These are phyloP conservation scores for Plasmodium gaboni DNA, from an alignment of 169 alveolate genomes.

Conservation along the genomic window DNA sequence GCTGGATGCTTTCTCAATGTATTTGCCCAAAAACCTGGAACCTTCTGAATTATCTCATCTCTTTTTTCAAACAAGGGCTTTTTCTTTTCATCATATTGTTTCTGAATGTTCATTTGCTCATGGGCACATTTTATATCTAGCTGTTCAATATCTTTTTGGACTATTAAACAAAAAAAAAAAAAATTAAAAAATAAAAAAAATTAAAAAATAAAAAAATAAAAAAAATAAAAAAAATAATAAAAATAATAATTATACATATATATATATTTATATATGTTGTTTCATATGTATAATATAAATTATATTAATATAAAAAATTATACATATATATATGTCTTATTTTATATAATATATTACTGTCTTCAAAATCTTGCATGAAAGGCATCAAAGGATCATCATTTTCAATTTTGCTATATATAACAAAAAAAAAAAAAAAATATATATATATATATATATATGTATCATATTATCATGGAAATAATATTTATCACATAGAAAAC, in stretches of 20 bases:
- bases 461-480: not conserved
- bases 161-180: constrained; percentile 22
- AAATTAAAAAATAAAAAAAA: not conserved
- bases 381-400: constrained; percentile 74
- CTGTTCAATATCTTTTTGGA: constrained; percentile 85
- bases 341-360: constrained; percentile 32
- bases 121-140: constrained; percentile 92
- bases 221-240: not conserved
- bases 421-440: not conserved
- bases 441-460: not conserved
- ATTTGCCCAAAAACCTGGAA: constrained; percentile 92
- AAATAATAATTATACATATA: not conserved
- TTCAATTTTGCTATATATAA: constrained; percentile 57
- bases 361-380: constrained; percentile 74
- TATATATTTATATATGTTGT: not conserved
- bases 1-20: constrained; percentile 91
- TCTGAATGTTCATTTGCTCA: constrained; percentile 91
- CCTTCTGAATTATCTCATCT: constrained; percentile 87
- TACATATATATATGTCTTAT: not conserved
- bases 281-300: no score
- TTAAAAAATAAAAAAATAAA: not conserved
- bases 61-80: constrained; percentile 90
- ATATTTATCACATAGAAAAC: not conserved
- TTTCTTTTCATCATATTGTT: constrained; percentile 90
- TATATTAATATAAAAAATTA: not conserved